A percentile compares a stretch with the other conserved stretches of the same genome.
Evolutionary conservation across 208 protist genomes (phyloP).

Genomic region (Crithidia sp.): DNA sequence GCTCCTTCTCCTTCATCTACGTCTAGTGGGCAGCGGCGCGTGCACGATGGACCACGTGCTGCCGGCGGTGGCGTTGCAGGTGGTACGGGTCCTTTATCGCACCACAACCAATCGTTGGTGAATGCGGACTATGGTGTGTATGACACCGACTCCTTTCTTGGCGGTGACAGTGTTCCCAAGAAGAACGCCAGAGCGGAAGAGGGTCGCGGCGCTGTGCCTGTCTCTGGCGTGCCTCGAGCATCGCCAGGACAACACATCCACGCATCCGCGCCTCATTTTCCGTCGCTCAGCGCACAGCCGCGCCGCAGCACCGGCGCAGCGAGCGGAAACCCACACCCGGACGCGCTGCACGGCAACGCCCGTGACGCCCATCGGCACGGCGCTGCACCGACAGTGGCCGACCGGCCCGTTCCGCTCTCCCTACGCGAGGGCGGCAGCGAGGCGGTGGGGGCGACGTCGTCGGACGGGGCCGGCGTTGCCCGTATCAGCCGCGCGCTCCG

Average conservation of each 20-base stretch:
- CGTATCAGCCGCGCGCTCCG: conserved; percentile 38
- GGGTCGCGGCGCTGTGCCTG: neutral
- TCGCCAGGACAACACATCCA: neutral
- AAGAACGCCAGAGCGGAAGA: conserved; percentile 14
- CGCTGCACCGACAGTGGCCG: neutral
- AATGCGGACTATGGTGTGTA: conserved; percentile 5
- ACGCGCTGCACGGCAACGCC: neutral
- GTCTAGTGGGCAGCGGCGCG: neutral
- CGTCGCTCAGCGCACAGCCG: neutral
- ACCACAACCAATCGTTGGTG: neutral
- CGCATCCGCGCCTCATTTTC: neutral
- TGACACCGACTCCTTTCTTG: conserved; percentile 23
- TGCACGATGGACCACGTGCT: neutral
- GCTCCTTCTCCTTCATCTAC: neutral
- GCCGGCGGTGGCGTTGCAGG: neutral
- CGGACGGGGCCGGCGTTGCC: neutral
- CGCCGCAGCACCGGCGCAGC: neutral
- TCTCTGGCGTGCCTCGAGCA: neutral
- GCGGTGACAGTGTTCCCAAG: conserved; percentile 6
- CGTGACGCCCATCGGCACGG: neutral
- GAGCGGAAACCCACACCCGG: neutral
- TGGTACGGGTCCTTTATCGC: neutral
- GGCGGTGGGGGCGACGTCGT: neutral
- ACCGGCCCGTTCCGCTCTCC: conserved; percentile 29
- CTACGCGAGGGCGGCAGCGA: conserved; percentile 8